Base-by-base conservation (phyloP, 352 stramenopile genomes). In the Pilasporangium apinafurcum region DNA sequence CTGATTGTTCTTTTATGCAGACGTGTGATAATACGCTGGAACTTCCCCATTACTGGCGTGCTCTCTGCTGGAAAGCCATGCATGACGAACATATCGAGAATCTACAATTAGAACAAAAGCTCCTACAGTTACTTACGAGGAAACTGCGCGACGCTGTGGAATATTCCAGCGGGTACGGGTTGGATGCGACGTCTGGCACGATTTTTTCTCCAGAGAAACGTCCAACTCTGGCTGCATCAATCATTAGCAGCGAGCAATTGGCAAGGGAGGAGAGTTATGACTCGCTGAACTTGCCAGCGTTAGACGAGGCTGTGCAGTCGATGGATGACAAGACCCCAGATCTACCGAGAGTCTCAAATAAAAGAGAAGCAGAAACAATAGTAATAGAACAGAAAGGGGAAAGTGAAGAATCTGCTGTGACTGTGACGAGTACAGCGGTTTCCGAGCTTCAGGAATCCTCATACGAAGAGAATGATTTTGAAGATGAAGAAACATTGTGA, bases 1-100 rank as follows among this genome's bases (percentile, higher is more conserved):
- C 1, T 42, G 25, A 22, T 6, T 22, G 33, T 25, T 37, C 2
- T 44, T 2, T 18, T 22, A 21, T 43, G 33, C 33, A 88, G 76
- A 89, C 76, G 6, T 89, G 73, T 31, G 73, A 89, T 46, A 89
- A 89, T 39, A 84, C 66, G 8, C 37, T 89, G 8, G 73, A 89
- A 42, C 60, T 89, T 8, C 73, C 73, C 8, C 55, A 89, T 58
- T 89, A 86, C 44, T 89, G 77, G 73, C 78, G 70, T 33, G 74
- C 70, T 8, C 37, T 86, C 5, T 83, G 72, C 48, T 86, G 63
- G 73, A 66, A 63, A 36, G 32, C 54, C 13, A 32, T 65, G 0
- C 64, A 67, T 13, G 51, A 73, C 10, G 56, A 68, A 16, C 32
- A 53, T 4, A 37, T 46, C 17, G 41, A 46, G 5, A 72, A 44